Conservation (phyloP, 768 basidiomycete genomes). For the Lyophyllum decastes region DNA sequence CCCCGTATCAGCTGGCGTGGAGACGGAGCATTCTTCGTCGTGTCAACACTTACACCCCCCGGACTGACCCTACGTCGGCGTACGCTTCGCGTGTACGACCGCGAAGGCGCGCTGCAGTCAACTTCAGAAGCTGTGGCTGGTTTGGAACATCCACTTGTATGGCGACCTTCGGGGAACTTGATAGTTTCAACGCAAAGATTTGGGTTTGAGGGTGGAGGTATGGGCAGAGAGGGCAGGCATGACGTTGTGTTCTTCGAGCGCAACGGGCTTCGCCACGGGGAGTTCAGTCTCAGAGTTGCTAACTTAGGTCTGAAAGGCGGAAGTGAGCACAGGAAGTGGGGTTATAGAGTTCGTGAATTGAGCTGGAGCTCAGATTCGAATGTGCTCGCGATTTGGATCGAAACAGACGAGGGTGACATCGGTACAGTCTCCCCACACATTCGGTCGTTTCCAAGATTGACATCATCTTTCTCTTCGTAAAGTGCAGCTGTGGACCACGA, state of each 20-base stretch:
- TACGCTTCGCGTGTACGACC: slow-evolving; percentile 72
- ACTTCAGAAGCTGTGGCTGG: slow-evolving; percentile 86
- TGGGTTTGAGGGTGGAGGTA: slow-evolving; percentile 71
- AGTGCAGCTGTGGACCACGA: slow-evolving; percentile 94
- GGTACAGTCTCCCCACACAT: slow-evolving; percentile 44
- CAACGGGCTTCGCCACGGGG: slow-evolving; percentile 91
- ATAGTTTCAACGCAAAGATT: slow-evolving; percentile 83
- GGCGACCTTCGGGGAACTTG: slow-evolving; percentile 89
- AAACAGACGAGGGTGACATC: slow-evolving; percentile 64
- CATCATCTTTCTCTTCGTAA: slow-evolving; percentile 5
- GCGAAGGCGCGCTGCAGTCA: slow-evolving; percentile 72
- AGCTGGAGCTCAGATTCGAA: slow-evolving; percentile 89
- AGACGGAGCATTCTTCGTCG: slow-evolving; percentile 85
- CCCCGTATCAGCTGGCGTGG: slow-evolving; percentile 93
- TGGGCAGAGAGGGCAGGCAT: slow-evolving; percentile 67
- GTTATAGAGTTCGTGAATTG: slow-evolving; percentile 74
- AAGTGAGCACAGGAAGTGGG: slow-evolving; percentile 47
- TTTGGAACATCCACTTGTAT: slow-evolving; percentile 75
- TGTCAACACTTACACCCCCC: slow-evolving; percentile 68
- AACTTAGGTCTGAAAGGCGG: slow-evolving; percentile 37
- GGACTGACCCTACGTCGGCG: slow-evolving; percentile 44
- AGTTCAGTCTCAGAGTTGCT: slow-evolving; percentile 63
- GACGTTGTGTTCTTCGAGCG: slow-evolving; percentile 94
- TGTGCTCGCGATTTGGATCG: slow-evolving; percentile 84
- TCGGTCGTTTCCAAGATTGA: slow-evolving; percentile 2